Conservation (phyloP, 192 early-diverging fungal species). For the Linnemannia exigua region DNA sequence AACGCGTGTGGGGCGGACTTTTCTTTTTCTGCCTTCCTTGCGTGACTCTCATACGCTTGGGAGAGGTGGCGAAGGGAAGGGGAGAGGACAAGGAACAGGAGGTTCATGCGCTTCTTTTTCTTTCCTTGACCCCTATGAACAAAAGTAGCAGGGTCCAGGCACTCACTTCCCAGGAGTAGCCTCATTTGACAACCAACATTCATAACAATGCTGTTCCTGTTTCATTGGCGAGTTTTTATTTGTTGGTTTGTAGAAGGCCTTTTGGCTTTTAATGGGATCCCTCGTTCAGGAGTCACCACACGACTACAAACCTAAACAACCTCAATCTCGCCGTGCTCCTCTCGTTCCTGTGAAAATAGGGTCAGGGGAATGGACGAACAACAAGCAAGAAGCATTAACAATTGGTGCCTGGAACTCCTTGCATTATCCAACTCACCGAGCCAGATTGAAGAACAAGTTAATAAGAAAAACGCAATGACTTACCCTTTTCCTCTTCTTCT, state of each 20-base stretch:
- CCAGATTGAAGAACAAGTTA: background rate
- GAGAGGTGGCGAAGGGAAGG: background rate
- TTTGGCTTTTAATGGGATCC: background rate
- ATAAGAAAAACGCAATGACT: background rate
- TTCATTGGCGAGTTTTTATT: background rate
- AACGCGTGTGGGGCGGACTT: background rate
- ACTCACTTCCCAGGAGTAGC: background rate
- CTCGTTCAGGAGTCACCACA: background rate
- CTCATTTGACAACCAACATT: background rate
- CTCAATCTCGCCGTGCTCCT: slow-evolving; percentile 27
- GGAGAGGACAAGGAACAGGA: background rate
- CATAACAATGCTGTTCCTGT: background rate
- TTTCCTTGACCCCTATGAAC: background rate
- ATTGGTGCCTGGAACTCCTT: background rate
- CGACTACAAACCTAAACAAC: slow-evolving; percentile 6
- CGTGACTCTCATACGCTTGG: background rate
- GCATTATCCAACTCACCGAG: background rate
- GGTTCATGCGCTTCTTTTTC: background rate
- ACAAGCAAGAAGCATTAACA: background rate
- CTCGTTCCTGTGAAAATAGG: slow-evolving; percentile 28
- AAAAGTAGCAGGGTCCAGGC: background rate
- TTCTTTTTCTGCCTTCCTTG: slow-evolving; percentile 5
- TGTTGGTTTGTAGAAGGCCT: background rate
- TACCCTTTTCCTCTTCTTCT: slow-evolving; percentile 61
- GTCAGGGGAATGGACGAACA: background rate